A percentile compares a stretch with the other conserved stretches of the same genome.
Evolutionary conservation across 2,329 filamentous ascomycete genomes (phyloP).

Genomic region (Blastomyces parvus): DNA sequence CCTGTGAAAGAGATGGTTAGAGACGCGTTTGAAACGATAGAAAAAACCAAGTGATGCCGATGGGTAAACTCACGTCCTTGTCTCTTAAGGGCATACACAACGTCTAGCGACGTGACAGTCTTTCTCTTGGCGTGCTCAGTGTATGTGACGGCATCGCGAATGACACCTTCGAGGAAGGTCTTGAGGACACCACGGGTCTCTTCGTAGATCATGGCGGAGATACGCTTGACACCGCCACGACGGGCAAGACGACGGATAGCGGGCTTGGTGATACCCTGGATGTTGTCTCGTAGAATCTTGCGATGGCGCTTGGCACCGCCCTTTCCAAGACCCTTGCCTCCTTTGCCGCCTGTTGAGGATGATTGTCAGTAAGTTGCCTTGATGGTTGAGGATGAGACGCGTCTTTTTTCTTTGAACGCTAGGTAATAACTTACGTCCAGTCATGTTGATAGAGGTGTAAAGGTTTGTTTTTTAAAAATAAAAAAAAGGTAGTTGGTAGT

Average conservation of each 20-base stretch:
- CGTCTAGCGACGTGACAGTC: slow-evolving; percentile 48
- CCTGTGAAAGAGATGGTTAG: slow-evolving; percentile 28
- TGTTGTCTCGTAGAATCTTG: slow-evolving; percentile 99
- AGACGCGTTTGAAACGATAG: slow-evolving; percentile 2
- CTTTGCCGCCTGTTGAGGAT: slow-evolving; percentile 64
- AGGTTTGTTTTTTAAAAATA: slow-evolving; percentile 9
- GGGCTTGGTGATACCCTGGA: slow-evolving; percentile 98
- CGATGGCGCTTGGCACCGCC: slow-evolving; percentile 97
- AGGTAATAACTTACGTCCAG: slow-evolving; percentile 45
- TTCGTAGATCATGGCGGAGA: slow-evolving; percentile 88
- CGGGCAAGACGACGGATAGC: slow-evolving; percentile 96
- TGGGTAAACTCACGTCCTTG: slow-evolving; percentile 44
- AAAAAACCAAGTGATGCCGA: slow-evolving; percentile 4
- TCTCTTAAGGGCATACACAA: slow-evolving; percentile 55
- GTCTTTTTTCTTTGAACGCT: slow-evolving; percentile 6
- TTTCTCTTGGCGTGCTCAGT: slow-evolving; percentile 72
- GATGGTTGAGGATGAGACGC: slow-evolving; percentile 13
- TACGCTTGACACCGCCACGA: slow-evolving; percentile 99
- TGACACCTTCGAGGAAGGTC: slow-evolving; percentile 75
- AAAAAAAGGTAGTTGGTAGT: slow-evolving; percentile 16
- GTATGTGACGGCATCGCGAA: slow-evolving; percentile 70
- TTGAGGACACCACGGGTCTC: slow-evolving; percentile 74
- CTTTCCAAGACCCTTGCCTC: slow-evolving; percentile 96
- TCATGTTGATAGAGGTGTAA: slow-evolving; percentile 42
- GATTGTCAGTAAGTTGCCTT: slow-evolving; percentile 20